Conservation (phyloP, 2,329 filamentous ascomycete species). For the Cryphonectria naterciae region DNA sequence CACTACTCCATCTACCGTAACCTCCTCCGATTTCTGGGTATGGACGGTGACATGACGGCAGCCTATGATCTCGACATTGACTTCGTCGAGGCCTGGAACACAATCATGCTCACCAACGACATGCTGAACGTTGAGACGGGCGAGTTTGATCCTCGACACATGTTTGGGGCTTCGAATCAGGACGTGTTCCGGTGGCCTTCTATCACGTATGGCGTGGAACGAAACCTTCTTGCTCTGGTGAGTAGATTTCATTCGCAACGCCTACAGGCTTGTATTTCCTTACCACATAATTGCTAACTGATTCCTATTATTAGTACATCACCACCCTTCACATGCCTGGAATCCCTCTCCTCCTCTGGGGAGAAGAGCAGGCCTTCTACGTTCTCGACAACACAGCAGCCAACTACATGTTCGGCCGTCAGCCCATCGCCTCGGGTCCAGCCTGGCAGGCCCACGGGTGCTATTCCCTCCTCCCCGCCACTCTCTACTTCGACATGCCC, state of each 20-base stretch:
- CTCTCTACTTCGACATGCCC: conserved; percentile 62
- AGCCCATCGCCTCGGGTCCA: conserved; percentile 62
- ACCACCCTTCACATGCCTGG: conserved; percentile 51
- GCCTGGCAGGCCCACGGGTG: conserved; percentile 70
- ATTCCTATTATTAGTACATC: conserved; percentile 49
- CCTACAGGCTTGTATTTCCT: no score
- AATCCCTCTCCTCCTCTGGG: conserved; percentile 56
- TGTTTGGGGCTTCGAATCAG: conserved; percentile 68
- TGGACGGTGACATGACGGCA: conserved; percentile 39
- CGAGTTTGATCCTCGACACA: conserved; percentile 64
- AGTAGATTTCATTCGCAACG: not conserved
- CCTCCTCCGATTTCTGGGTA: conserved; percentile 38
- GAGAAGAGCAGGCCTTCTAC: conserved; percentile 69
- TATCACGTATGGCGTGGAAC: conserved; percentile 58
- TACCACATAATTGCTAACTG: not conserved
- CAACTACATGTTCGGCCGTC: conserved; percentile 69
- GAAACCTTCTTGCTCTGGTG: conserved; percentile 53
- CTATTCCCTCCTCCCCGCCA: conserved; percentile 59
- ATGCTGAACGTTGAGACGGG: conserved; percentile 64
- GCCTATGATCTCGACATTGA: conserved; percentile 38
- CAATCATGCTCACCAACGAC: conserved; percentile 62
- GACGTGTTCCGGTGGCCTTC: conserved; percentile 69
- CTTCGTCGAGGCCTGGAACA: conserved; percentile 57
- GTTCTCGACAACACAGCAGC: conserved; percentile 65
- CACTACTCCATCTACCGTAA: conserved; percentile 41